Base-by-base conservation (phyloP, 208 protist genomes). In the Acanthamoeba sp. region DNA sequence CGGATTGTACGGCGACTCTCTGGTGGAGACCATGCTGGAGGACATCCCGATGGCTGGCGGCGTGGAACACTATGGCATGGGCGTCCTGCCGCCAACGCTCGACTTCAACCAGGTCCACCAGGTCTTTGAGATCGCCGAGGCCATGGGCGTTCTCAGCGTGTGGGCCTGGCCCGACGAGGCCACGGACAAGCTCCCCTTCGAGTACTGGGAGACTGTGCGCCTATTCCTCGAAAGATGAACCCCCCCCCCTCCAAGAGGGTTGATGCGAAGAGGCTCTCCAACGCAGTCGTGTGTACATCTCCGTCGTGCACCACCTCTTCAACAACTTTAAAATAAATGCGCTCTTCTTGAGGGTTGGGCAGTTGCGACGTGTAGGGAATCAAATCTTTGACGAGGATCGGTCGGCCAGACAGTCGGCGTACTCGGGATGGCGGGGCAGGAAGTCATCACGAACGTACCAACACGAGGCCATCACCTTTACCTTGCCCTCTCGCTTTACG, bases 371-470 rank as follows among this genome's bases (percentile, higher is more conserved):
- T n/a, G n/a, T n/a, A n/a, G n/a, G n/a, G n/a, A n/a, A 48, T 69
- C 62, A 69, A 7, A 69, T 69, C 62, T 69, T 69, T 6, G 62
- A 3, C n/a, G 59, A 9, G 62, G 29, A 69, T 10, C n/a, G 62
- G 59, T 69, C 59, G 59, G 59, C 59, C n/a, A 85, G 38, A 32
- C 76, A 85, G n/a, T 52, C 76, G 38, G 76, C 76, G 84, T 91
- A 91, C 38, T 91, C 84, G 24, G 84, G 84, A 14, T 91, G 84
- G 18, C 40, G 32, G 29, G 84, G 84, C 0, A 91, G 57, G 55
- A 71, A 91, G 84, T 91, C 59, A 22, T 91, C 84, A 20, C 84
- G 84, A n/a, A 91, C 55, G 57, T 91, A 91, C 84, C 84, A 91
- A 38, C 84, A 91, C 29, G 84, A 91, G 27, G 84, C 55, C 24